Percentiles rank a stretch among this genome's conserved stretches.
Conservation (phyloP, 148 eudicot genomes). For the Fagopyrum esculentum region DNA sequence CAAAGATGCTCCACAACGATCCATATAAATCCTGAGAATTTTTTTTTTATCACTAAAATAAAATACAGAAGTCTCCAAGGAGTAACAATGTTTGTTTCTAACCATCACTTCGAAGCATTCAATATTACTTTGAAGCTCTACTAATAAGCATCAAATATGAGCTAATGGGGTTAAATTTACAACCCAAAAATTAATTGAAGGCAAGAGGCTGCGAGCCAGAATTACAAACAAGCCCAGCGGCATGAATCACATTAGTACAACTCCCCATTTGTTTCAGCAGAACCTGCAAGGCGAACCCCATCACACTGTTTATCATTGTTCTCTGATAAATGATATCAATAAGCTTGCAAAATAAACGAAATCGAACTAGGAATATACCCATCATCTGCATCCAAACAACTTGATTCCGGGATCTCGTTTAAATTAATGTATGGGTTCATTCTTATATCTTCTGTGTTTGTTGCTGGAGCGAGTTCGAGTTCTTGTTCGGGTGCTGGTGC, state of each 20-base stretch:
- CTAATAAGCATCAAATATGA: no score
- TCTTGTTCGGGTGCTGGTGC: not conserved
- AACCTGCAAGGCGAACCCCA: not conserved
- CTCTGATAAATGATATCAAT: not conserved
- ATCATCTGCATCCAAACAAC: not conserved
- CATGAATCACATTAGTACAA: not conserved
- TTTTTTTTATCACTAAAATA: no score
- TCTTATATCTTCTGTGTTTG: not conserved
- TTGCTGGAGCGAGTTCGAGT: not conserved
- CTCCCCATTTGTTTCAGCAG: constrained; percentile 5
- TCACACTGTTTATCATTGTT: not conserved
- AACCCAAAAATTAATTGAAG: not conserved
- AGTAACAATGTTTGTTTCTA: no score
- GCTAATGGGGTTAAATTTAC: no score
- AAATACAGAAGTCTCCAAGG: no score
- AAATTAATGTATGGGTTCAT: not conserved
- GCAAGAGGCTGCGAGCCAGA: not conserved
- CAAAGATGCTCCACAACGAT: no score
- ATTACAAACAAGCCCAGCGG: not conserved
- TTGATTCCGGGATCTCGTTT: not conserved
- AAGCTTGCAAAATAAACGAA: not conserved
- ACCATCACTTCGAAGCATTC: no score
- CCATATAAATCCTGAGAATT: no score
- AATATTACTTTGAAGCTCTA: no score
- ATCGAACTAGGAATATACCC: not conserved